Evolutionary conservation across 2,329 filamentous ascomycete genomes (phyloP).

Genomic region (Neospermospora avenae): DNA sequence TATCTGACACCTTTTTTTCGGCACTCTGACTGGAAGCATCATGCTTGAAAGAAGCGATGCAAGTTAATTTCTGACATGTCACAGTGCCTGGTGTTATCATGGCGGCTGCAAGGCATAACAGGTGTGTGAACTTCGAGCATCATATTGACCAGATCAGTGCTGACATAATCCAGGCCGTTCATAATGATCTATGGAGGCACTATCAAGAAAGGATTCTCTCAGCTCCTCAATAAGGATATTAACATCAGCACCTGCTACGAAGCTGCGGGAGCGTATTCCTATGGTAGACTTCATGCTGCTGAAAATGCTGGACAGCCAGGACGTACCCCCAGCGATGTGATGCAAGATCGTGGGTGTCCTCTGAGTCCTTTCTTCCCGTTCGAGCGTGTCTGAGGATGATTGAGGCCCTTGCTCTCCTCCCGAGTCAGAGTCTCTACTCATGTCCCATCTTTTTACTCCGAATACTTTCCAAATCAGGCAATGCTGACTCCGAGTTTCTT

Average conservation of each 20-base stretch:
- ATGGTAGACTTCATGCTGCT: conserved; percentile 71
- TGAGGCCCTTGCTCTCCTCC: too few species aligned
- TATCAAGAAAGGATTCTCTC: conserved; percentile 81
- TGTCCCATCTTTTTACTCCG: too few species aligned
- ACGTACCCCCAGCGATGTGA: conserved; percentile 71
- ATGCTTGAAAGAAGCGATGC: not conserved
- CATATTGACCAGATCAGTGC: not conserved
- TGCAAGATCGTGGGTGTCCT: conserved; percentile 56
- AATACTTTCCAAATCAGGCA: too few species aligned
- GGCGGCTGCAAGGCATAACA: conserved; percentile 86
- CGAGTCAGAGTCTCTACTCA: too few species aligned
- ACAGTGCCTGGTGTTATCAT: conserved; percentile 75
- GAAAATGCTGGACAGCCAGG: conserved; percentile 58
- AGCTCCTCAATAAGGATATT: conserved; percentile 71
- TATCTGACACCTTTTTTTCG: not conserved
- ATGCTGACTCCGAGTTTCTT: too few species aligned
- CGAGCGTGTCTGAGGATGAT: too few species aligned
- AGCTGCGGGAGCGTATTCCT: conserved; percentile 77
- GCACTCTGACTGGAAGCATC: too few species aligned
- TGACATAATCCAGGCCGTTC: conserved; percentile 52
- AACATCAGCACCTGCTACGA: conserved; percentile 91
- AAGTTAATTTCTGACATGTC: not conserved
- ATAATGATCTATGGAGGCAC: conserved; percentile 95
- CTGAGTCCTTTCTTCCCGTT: too few species aligned
- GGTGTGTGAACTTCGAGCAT: conserved; percentile 35